phyloP scores from a whole-genome alignment of 2,329 filamentous ascomycete genomes.

The Amesomyces nigricolor region DNA sequence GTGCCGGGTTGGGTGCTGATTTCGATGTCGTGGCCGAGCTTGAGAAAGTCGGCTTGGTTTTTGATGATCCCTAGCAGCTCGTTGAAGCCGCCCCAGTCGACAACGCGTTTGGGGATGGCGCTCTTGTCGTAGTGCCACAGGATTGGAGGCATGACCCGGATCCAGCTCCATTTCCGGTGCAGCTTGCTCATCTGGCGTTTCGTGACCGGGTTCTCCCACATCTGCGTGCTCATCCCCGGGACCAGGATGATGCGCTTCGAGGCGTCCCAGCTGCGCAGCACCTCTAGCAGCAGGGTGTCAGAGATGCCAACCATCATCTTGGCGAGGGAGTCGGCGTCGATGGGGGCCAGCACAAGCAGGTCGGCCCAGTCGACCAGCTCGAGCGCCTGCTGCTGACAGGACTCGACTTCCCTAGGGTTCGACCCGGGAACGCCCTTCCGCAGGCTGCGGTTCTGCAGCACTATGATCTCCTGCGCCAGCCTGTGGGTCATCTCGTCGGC shows the following conservation, averaged over 20 bases:
- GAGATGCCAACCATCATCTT: conserved; percentile 84
- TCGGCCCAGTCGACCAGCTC: conserved; percentile 84
- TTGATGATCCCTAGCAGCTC: conserved; percentile 69
- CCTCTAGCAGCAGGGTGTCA: conserved; percentile 72
- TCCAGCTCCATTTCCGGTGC: conserved; percentile 78
- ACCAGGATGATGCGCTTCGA: conserved; percentile 80
- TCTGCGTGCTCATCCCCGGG: conserved; percentile 80
- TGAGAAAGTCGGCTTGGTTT: conserved; percentile 70
- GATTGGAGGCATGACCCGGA: conserved; percentile 73
- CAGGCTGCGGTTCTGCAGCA: conserved; percentile 50
- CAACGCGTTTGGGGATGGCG: conserved; percentile 41
- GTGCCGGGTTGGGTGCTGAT: conserved; percentile 41
- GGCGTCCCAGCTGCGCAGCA: conserved; percentile 80
- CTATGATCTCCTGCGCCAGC: conserved; percentile 57
- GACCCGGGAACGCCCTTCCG: conserved; percentile 28
- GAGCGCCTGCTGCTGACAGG: conserved; percentile 48
- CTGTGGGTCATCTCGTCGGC: conserved; percentile 60
- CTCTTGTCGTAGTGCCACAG: conserved; percentile 68
- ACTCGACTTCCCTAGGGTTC: conserved; percentile 43
- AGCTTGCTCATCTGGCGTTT: conserved; percentile 83
- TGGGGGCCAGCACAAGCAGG: conserved; percentile 74
- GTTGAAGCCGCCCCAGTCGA: conserved; percentile 60
- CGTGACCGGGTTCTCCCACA: conserved; percentile 88
- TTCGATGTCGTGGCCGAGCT: conserved; percentile 66
- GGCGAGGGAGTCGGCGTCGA: conserved; percentile 77